Conservation (phyloP, 352 stramenopile species). For the Pythium sukuiense region DNA sequence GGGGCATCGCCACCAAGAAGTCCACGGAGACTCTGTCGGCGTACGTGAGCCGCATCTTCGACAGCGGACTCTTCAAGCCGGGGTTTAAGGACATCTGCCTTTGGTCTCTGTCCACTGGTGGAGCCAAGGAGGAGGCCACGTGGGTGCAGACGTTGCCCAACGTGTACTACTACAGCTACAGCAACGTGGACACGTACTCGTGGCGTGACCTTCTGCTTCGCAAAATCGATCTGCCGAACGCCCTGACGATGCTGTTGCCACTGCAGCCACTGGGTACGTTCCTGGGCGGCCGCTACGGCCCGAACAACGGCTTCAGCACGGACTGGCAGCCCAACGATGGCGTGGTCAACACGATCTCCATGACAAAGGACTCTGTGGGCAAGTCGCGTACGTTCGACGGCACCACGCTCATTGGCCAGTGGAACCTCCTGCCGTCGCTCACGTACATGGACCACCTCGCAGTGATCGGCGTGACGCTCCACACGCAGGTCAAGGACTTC, state of each 20-base stretch:
- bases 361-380: slow-evolving; percentile 40
- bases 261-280: slow-evolving; percentile 44
- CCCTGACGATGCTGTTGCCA: slow-evolving; percentile 47
- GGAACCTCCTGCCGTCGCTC: slow-evolving; percentile 50
- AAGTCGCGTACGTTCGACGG: slow-evolving; percentile 36
- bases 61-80: slow-evolving; percentile 34
- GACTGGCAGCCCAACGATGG: slow-evolving; percentile 50
- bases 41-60: slow-evolving; percentile 41
- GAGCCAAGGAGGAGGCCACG: slow-evolving; percentile 38
- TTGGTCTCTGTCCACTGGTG: slow-evolving; percentile 38
- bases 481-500: slow-evolving; percentile 39
- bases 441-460: slow-evolving; percentile 40
- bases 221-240: slow-evolving; percentile 44
- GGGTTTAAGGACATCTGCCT: slow-evolving; percentile 45
- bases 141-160: slow-evolving; percentile 50
- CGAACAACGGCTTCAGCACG: slow-evolving; percentile 31
- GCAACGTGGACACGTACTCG: slow-evolving; percentile 43
- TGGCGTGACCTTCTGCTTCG: slow-evolving; percentile 39
- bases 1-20: slow-evolving; percentile 36
- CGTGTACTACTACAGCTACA: slow-evolving; percentile 58
- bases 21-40: slow-evolving; percentile 26
- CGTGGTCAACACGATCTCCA: slow-evolving; percentile 47
- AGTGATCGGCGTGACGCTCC: slow-evolving; percentile 41
- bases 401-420: slow-evolving; percentile 36
- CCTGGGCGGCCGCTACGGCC: slow-evolving; percentile 39